Base-by-base conservation (phyloP, 1,139 yeast genomes). In the Taphrina wiesneri region DNA sequence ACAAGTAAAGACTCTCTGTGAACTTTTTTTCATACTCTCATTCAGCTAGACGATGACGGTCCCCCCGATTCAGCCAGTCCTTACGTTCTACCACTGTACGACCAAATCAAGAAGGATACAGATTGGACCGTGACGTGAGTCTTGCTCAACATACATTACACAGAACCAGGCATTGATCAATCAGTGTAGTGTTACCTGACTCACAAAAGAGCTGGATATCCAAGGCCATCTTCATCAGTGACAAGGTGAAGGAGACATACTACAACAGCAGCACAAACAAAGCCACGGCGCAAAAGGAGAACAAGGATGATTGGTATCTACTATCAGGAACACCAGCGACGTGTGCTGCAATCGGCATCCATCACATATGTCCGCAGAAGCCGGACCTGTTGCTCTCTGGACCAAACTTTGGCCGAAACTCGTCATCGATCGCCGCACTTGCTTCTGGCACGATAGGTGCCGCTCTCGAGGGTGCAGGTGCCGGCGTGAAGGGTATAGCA, bases 381-480 rank as follows among this genome's bases (percentile, higher is more conserved):
- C 84, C 90, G 26, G 98, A 93, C 77, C 79, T 93, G 70, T 97
- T 93, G 2, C 76, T 93, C 21, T 88, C 96, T 66, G 99, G 99
- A 0, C 99, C 99, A 7, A 93, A 93, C 75, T 93, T 88, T 71
- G 99, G 99, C 30, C 85, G 96, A 74, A 93, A 93, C 76, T 86
- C 97, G 1, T 85, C 93, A 45, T 90, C 95, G n/a, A 83, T 93
- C 56, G 93, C 91, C 75, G 88, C 91, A 67, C 83, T 93, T 73
- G 86, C 97, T 11, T 87, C 95, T 72, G 99, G 99, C n/a, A 93
- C 99, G 0, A 88, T 93, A 30, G 99, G 99, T 28, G 98, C 97
- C 0, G 96, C 97, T 0, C 85, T 92, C 91, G 99, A 93, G 77
- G 96, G 93, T 0, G 90, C 88, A 1, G 84, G 93, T 53, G 68